Percentiles rank a stretch among this genome's conserved stretches.
These are phyloP conservation scores for Domatiomyces globalis DNA, from an alignment of 2,329 filamentous ascomycete species.

Conservation along the genomic window DNA sequence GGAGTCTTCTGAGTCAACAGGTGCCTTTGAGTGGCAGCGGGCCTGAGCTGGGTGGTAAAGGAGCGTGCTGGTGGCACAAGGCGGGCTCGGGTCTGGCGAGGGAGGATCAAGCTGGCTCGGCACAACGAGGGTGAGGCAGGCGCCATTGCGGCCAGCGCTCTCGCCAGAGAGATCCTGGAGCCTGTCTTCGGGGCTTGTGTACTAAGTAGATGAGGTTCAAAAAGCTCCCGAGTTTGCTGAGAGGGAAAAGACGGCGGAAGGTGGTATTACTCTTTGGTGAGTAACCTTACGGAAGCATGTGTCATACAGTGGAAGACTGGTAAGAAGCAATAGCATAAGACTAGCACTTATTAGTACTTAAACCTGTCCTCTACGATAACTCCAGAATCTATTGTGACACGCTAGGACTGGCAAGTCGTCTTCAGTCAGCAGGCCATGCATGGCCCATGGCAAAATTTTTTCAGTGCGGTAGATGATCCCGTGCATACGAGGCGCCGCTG, in stretches of 20 bases:
- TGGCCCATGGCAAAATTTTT: background rate
- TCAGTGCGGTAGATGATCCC: background rate
- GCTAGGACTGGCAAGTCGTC: background rate
- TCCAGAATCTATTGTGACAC: background rate
- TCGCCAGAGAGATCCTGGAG: background rate
- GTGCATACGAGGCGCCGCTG: background rate
- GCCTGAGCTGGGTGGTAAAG: conserved; percentile 7
- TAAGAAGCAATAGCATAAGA: no score
- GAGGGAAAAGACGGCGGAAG: background rate
- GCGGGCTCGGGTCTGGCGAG: conserved; percentile 11
- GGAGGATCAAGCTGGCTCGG: conserved; percentile 11
- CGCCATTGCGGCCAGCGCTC: conserved; percentile 9
- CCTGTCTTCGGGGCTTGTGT: background rate
- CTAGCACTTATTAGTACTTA: background rate
- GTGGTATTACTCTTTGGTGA: background rate
- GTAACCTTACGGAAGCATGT: background rate
- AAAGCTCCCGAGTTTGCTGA: background rate
- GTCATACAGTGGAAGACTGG: background rate
- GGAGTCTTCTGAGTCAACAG: conserved; percentile 24
- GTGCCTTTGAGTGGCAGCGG: conserved; percentile 20
- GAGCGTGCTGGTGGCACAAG: conserved; percentile 7
- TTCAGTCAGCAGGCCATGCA: background rate
- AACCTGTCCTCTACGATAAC: background rate
- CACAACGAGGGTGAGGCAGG: conserved; percentile 13
- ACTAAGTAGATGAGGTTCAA: background rate